phyloP scores from a whole-genome alignment of 2,329 filamentous ascomycete species.

The Trichoderma breve region DNA sequence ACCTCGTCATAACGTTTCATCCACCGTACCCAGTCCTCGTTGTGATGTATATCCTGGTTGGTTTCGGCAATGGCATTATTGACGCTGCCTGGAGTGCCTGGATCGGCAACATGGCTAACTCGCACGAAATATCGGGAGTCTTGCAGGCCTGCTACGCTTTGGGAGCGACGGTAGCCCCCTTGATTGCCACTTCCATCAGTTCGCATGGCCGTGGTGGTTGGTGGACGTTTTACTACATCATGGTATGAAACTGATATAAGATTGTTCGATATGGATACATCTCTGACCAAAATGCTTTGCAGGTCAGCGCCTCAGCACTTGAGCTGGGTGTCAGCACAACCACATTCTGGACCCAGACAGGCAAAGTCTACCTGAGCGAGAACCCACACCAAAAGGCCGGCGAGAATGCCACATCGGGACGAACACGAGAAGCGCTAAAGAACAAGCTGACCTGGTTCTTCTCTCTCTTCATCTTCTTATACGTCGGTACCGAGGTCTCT shows the following conservation, averaged over 20 bases:
- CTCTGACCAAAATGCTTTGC: slow-evolving; percentile 36
- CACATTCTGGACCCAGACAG: slow-evolving; percentile 57
- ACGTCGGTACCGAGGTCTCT: slow-evolving; percentile 73
- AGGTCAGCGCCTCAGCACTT: slow-evolving; percentile 55
- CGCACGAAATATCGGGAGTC: slow-evolving; percentile 68
- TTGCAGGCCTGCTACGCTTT: slow-evolving; percentile 67
- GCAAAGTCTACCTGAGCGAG: slow-evolving; percentile 22
- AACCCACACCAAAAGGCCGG: slow-evolving; percentile 34
- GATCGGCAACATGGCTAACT: slow-evolving; percentile 53
- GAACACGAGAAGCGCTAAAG: slow-evolving; percentile 11
- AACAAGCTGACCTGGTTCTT: slow-evolving; percentile 54
- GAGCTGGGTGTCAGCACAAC: slow-evolving; percentile 49
- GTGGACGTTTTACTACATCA: slow-evolving; percentile 74
- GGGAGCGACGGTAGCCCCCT: slow-evolving; percentile 65
- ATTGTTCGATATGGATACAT: slow-evolving; percentile 24
- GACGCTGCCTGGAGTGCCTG: slow-evolving; percentile 57
- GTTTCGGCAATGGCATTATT: slow-evolving; percentile 67
- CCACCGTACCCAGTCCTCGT: slow-evolving; percentile 67
- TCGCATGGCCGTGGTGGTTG: slow-evolving; percentile 59
- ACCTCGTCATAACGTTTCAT: slow-evolving; percentile 61
- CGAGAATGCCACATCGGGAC: slow-evolving; percentile 47
- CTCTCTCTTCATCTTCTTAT: slow-evolving; percentile 69
- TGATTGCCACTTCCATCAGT: slow-evolving; percentile 70
- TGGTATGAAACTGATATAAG: slow-evolving; percentile 46
- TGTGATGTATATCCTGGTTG: slow-evolving; percentile 63